Evolutionary conservation across 2,329 filamentous ascomycete genomes (phyloP).

Genomic region (Periconia sp.): DNA sequence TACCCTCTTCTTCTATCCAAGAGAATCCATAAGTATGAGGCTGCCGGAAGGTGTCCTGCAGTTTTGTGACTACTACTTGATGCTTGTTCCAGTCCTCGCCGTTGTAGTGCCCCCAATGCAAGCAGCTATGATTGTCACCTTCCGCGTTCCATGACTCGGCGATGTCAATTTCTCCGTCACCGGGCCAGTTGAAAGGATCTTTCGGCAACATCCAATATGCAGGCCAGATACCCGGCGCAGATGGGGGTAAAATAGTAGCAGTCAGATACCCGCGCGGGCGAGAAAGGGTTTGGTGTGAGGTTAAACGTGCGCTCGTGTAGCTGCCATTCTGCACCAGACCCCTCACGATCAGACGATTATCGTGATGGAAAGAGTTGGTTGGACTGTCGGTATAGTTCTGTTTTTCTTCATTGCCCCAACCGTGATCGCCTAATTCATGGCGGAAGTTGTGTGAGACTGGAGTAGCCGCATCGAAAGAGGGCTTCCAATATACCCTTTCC

Average conservation of each 20-base stretch:
- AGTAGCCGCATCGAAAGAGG: constrained; percentile 51
- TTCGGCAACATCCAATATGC: constrained; percentile 63
- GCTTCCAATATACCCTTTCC: constrained; percentile 54
- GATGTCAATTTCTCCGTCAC: constrained; percentile 63
- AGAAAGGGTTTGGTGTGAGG: constrained; percentile 54
- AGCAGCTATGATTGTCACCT: constrained; percentile 56
- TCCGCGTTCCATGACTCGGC: constrained; percentile 65
- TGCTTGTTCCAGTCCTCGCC: constrained; percentile 60
- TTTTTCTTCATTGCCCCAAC: constrained; percentile 64
- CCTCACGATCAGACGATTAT: constrained; percentile 56
- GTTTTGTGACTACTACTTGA: constrained; percentile 54
- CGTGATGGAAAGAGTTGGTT: constrained; percentile 57
- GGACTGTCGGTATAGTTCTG: constrained; percentile 57
- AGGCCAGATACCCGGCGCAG: constrained; percentile 61
- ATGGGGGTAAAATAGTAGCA: constrained; percentile 55
- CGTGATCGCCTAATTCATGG: constrained; percentile 59
- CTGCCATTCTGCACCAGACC: constrained; percentile 49
- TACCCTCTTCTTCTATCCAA: constrained; percentile 55
- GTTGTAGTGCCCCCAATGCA: constrained; percentile 61
- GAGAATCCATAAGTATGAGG: constrained; percentile 59
- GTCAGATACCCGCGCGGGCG: constrained; percentile 56
- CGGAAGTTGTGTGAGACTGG: constrained; percentile 56
- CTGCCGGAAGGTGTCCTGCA: constrained; percentile 51
- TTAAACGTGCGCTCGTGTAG: constrained; percentile 60
- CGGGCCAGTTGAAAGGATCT: constrained; percentile 62